phyloP scores from a whole-genome alignment of 805 yeast genomes.

The Jamesozyma hellenica region DNA sequence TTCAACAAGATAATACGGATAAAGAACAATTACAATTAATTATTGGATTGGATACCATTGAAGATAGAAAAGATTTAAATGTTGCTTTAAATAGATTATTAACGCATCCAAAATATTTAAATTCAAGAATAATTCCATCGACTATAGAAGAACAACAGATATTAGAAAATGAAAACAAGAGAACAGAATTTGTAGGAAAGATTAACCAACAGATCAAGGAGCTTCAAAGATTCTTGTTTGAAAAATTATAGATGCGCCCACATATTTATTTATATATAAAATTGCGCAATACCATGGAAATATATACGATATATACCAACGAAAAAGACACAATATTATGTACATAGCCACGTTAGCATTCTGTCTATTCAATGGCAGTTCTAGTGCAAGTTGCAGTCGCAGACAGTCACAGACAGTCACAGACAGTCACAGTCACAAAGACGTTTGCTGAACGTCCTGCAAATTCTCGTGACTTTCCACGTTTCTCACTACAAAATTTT shows the following conservation, averaged over 20 bases:
- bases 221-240: slow-evolving; percentile 36
- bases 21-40: slow-evolving; percentile 23
- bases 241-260: slow-evolving; percentile 2
- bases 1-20: slow-evolving; percentile 10
- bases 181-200: slow-evolving; percentile 35
- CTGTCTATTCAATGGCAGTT: too few relatives aligned
- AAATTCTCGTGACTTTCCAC: too few relatives aligned
- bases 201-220: slow-evolving; percentile 43
- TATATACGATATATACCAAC: too few relatives aligned
- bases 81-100: slow-evolving; percentile 59
- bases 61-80: slow-evolving; percentile 49
- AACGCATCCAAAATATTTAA: slow-evolving; percentile 77
- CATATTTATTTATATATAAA: too few relatives aligned
- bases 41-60: slow-evolving; percentile 54
- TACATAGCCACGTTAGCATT: too few relatives aligned
- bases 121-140: slow-evolving; percentile 56
- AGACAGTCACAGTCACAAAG: too few relatives aligned
- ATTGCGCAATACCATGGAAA: too few relatives aligned
- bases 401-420: too few relatives aligned
- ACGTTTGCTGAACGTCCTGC: too few relatives aligned
- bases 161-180: slow-evolving; percentile 39
- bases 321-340: too few relatives aligned
- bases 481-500: too few relatives aligned
- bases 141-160: slow-evolving; percentile 54
- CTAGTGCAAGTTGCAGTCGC: too few relatives aligned